phyloP scores from a whole-genome alignment of 768 basidiomycete genomes.

The Tylopilus plumbeoviolaceoides region DNA sequence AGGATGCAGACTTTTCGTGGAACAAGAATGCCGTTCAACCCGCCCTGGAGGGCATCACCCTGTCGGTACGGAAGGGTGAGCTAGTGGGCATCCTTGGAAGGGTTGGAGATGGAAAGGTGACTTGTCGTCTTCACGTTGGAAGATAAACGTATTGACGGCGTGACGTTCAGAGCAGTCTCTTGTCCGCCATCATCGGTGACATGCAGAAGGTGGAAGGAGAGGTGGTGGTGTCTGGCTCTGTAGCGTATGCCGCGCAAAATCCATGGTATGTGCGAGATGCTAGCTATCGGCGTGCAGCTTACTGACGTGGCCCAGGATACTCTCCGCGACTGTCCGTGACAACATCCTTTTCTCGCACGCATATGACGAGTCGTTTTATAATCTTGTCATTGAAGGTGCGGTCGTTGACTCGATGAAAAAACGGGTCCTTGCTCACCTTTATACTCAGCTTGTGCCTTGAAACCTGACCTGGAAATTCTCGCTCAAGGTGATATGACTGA shows the following conservation, averaged over 20 bases:
- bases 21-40: slow-evolving; percentile 47
- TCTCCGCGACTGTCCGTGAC: slow-evolving; percentile 80
- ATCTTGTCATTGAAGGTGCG: slow-evolving; percentile 73
- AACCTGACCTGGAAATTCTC: slow-evolving; percentile 74
- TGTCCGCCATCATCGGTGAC: slow-evolving; percentile 82
- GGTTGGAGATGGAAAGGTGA: slow-evolving; percentile 85
- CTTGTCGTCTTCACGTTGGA: background rate
- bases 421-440: background rate
- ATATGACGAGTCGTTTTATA: slow-evolving; percentile 83
- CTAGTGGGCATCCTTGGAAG: slow-evolving; percentile 82
- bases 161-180: slow-evolving; percentile 54
- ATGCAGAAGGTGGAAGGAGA: slow-evolving; percentile 77
- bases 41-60: slow-evolving; percentile 71
- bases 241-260: slow-evolving; percentile 85
- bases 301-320: slow-evolving; percentile 48
- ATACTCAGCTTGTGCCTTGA: slow-evolving; percentile 72
- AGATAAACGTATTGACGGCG: background rate
- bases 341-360: slow-evolving; percentile 92
- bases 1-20: slow-evolving; percentile 83
- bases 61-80: slow-evolving; percentile 78
- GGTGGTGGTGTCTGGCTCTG: slow-evolving; percentile 60
- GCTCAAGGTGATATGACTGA: slow-evolving; percentile 81
- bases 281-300: background rate
- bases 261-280: slow-evolving; percentile 57
- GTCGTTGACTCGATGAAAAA: background rate